Evolutionary conservation across 2,329 filamentous ascomycete species (phyloP).

Genomic region (Aspergillus arachidicola): DNA sequence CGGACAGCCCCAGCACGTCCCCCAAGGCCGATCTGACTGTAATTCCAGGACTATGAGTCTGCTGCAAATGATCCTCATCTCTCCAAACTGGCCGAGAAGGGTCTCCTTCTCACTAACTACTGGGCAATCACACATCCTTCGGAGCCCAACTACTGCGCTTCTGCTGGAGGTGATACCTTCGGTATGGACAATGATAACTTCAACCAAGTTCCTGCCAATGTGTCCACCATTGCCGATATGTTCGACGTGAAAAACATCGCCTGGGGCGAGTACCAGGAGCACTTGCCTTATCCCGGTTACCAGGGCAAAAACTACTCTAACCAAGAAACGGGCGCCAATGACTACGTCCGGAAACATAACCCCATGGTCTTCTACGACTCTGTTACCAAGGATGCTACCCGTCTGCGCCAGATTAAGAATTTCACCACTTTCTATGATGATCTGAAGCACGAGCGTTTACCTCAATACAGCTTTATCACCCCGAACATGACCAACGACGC

Average conservation of each 20-base stretch:
- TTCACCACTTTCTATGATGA: conserved; percentile 70
- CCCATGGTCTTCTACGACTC: conserved; percentile 66
- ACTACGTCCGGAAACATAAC: conserved; percentile 86
- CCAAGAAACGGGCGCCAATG: conserved; percentile 64
- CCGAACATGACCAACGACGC: conserved; percentile 66
- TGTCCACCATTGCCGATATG: conserved; percentile 69
- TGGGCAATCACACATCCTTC: conserved; percentile 71
- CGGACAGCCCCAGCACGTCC: too few relatives aligned
- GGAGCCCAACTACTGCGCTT: conserved; percentile 74
- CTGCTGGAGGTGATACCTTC: conserved; percentile 71
- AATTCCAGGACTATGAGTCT: conserved; percentile 59
- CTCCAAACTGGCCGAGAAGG: conserved; percentile 42
- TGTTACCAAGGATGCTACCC: conserved; percentile 59
- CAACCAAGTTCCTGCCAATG: conserved; percentile 59
- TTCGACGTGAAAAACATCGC: conserved; percentile 66
- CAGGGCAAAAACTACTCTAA: conserved; percentile 59
- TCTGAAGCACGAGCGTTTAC: conserved; percentile 63
- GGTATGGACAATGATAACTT: conserved; percentile 72
- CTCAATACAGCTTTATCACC: conserved; percentile 65
- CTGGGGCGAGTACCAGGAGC: conserved; percentile 76
- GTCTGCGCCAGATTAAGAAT: conserved; percentile 73
- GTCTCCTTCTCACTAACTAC: conserved; percentile 63
- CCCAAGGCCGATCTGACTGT: neutral
- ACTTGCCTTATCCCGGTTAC: conserved; percentile 74
- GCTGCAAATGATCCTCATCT: conserved; percentile 59